phyloP scores from a whole-genome alignment of 805 yeast species.

The Zygosaccharomyces pseudorouxii region DNA sequence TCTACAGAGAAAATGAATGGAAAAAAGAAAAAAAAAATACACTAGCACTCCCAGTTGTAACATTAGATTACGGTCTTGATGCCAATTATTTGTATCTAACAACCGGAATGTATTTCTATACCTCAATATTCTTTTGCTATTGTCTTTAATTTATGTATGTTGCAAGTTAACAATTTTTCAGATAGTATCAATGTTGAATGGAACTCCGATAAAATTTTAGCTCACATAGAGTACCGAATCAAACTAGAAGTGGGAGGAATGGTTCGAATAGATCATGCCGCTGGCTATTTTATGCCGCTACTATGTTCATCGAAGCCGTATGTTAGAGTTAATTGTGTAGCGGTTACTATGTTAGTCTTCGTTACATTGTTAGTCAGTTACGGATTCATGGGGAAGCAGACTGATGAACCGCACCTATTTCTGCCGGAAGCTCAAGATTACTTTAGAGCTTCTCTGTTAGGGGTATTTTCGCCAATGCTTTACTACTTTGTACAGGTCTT shows the following conservation, averaged over 20 bases:
- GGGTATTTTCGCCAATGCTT: constrained; percentile 35
- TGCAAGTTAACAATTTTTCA: constrained; percentile 1
- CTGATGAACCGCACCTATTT: constrained; percentile 31
- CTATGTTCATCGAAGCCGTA: constrained; percentile 31
- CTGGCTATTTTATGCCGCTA: constrained; percentile 34
- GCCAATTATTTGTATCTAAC: neutral
- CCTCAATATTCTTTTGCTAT: neutral
- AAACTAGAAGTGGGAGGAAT: constrained; percentile 12
- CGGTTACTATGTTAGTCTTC: constrained; percentile 16
- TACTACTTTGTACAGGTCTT: constrained; percentile 32
- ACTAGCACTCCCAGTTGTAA: neutral
- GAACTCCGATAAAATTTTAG: constrained; percentile 1
- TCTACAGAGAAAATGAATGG: constrained; percentile 16
- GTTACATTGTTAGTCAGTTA: constrained; percentile 21
- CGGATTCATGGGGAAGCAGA: constrained; percentile 20
- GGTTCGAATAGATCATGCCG: constrained; percentile 32
- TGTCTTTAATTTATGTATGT: neutral
- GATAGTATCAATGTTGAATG: neutral
- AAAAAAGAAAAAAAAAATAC: no score
- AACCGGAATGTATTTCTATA: neutral
- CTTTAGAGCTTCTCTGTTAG: constrained; percentile 37
- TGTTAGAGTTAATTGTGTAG: constrained; percentile 18
- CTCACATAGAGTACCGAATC: neutral
- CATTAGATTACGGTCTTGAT: neutral
- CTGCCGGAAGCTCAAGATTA: constrained; percentile 39